Conservation (phyloP, 352 stramenopile genomes). For the Saprolegnia diclina region DNA sequence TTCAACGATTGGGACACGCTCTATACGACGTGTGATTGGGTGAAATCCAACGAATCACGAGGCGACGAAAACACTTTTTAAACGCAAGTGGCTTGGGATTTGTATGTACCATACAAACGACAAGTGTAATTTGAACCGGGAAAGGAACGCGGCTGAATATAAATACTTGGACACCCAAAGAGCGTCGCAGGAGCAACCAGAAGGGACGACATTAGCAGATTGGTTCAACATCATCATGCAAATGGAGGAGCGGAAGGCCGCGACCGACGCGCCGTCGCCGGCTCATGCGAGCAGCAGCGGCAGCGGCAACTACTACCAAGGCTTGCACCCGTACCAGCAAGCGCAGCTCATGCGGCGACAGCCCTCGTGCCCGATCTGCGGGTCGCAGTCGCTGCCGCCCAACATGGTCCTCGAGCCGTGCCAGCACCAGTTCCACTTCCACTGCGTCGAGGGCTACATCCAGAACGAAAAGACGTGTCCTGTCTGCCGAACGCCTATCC, state of each 20-base stretch:
- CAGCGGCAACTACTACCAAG: constrained; percentile 8
- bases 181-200: constrained; percentile 1
- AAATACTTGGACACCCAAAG: constrained; percentile 14
- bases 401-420: constrained; percentile 57
- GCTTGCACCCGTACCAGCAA: constrained; percentile 1
- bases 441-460: constrained; percentile 65
- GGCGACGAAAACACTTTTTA: neutral
- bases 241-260: constrained; percentile 26
- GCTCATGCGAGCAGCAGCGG: neutral
- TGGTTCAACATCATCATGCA: constrained; percentile 25
- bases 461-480: constrained; percentile 75
- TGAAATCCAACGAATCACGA: neutral
- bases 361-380: constrained; percentile 12
- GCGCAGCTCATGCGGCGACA: constrained; percentile 2
- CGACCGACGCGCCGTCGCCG: neutral
- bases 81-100: neutral
- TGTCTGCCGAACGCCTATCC: constrained; percentile 64
- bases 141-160: constrained; percentile 14
- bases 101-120: neutral
- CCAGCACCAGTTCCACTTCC: constrained; percentile 71
- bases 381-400: constrained; percentile 21
- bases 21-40: neutral
- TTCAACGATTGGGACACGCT: neutral
- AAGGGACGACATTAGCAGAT: constrained; percentile 11
- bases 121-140: neutral